Evolutionary conservation across 768 basidiomycete species (phyloP).

Genomic region (Daedaleopsis sinensis): DNA sequence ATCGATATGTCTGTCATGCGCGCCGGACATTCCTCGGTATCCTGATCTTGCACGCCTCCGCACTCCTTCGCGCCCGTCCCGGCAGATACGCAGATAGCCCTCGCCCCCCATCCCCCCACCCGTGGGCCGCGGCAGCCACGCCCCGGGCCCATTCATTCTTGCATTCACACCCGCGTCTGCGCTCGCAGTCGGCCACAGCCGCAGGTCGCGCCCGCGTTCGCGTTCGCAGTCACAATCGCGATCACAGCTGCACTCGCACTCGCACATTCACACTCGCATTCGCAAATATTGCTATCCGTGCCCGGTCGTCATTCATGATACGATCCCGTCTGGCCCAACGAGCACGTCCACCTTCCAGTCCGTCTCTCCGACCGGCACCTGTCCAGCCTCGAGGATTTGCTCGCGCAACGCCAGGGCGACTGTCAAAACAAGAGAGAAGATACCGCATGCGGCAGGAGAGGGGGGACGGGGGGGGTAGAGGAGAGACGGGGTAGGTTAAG

Average conservation of each 20-base stretch:
- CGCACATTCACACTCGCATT: too few species aligned
- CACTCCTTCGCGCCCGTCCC: background rate
- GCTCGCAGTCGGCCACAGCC: background rate
- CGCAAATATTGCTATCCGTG: too few species aligned
- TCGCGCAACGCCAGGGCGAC: conserved; percentile 69
- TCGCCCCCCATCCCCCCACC: background rate
- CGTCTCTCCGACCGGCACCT: conserved; percentile 55
- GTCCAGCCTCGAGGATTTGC: conserved; percentile 55
- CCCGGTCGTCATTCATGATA: conserved; percentile 12
- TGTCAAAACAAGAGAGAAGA: conserved; percentile 30
- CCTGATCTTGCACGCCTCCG: conserved; percentile 1
- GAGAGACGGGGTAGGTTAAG: conserved; percentile 3
- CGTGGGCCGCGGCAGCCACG: conserved; percentile 9
- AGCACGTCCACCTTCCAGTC: conserved; percentile 71
- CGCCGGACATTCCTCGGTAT: conserved; percentile 18
- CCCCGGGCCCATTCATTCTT: background rate
- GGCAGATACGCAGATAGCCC: background rate
- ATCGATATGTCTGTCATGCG: conserved; percentile 16
- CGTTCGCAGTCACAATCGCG: too few species aligned
- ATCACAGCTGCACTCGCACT: too few species aligned
- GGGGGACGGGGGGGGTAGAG: conserved; percentile 3
- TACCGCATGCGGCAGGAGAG: too few species aligned
- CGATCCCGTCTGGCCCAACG: conserved; percentile 49
- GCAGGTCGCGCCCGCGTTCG: too few species aligned
- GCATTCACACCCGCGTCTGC: background rate